Conservation (phyloP, 495 filamentous ascomycete genomes). For the Aspergillus bridgeri region DNA sequence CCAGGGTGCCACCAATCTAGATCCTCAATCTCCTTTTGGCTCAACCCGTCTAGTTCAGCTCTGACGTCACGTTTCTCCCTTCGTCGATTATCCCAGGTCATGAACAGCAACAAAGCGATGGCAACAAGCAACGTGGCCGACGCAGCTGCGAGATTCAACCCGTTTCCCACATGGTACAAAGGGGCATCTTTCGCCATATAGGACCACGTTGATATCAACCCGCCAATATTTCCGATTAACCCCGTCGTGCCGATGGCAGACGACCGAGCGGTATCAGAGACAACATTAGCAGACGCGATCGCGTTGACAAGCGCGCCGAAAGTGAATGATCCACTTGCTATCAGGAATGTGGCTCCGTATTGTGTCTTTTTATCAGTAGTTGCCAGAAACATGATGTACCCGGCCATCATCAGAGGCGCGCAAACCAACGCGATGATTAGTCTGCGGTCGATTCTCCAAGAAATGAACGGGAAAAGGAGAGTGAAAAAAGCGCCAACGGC, state of each 20-base stretch:
- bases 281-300: constrained; percentile 5
- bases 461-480: constrained; percentile 56
- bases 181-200: constrained; percentile 8
- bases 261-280: constrained; percentile 6
- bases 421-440: constrained; percentile 7
- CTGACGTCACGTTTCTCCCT: neutral
- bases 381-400: constrained; percentile 7
- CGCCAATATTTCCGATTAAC: constrained; percentile 11
- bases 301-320: constrained; percentile 14
- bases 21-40: neutral
- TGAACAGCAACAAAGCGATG: neutral
- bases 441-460: constrained; percentile 54
- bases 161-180: constrained; percentile 6
- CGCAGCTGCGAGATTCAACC: constrained; percentile 5
- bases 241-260: constrained; percentile 6
- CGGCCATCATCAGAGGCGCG: constrained; percentile 5
- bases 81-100: constrained; percentile 1
- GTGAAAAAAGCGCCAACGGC: constrained; percentile 66
- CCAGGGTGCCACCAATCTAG: constrained; percentile 5
- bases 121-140: neutral
- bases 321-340: constrained; percentile 26
- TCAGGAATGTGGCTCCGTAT: constrained; percentile 9
- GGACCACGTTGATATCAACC: constrained; percentile 10
- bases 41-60: neutral
- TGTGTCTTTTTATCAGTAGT: neutral